These are phyloP conservation scores for Yamadazyma tumulicola DNA, from an alignment of 805 yeast species.

Conservation along the genomic window DNA sequence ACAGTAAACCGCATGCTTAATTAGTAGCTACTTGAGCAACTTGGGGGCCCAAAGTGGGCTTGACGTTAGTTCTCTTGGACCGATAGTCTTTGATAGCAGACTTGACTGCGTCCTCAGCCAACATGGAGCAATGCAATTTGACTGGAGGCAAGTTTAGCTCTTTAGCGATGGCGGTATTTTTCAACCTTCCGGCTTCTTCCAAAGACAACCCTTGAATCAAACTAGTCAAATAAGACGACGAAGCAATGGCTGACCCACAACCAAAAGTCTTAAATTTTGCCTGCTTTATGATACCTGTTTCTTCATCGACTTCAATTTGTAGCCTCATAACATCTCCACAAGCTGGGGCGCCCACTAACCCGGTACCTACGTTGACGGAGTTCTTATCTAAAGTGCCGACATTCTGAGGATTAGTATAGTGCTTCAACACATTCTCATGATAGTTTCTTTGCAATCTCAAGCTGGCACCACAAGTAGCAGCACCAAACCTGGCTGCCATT, in stretches of 20 bases:
- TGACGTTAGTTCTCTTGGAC: slow-evolving; percentile 63
- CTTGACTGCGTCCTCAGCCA: slow-evolving; percentile 98
- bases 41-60: slow-evolving; percentile 53
- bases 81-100: slow-evolving; percentile 94
- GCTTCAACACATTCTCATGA: slow-evolving; percentile 93
- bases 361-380: slow-evolving; percentile 82
- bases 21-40: slow-evolving; percentile 1
- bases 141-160: slow-evolving; percentile 96
- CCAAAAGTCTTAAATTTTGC: slow-evolving; percentile 98
- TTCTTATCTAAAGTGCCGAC: slow-evolving; percentile 89
- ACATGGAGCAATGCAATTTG: slow-evolving; percentile 95
- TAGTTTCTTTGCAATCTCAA: slow-evolving; percentile 38
- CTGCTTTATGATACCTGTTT: slow-evolving; percentile 85
- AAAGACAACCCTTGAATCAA: slow-evolving; percentile 90
- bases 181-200: slow-evolving; percentile 89
- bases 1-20: too few relatives aligned
- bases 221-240: slow-evolving; percentile 92
- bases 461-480: too few relatives aligned
- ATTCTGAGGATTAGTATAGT: slow-evolving; percentile 93
- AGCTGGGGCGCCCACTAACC: slow-evolving; percentile 98
- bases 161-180: slow-evolving; percentile 91
- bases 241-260: slow-evolving; percentile 98
- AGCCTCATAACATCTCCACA: slow-evolving; percentile 99
- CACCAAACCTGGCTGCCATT: too few relatives aligned
- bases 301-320: slow-evolving; percentile 90